Evolutionary conservation across 768 basidiomycete species (phyloP).

Genomic region (Boletus sp.): DNA sequence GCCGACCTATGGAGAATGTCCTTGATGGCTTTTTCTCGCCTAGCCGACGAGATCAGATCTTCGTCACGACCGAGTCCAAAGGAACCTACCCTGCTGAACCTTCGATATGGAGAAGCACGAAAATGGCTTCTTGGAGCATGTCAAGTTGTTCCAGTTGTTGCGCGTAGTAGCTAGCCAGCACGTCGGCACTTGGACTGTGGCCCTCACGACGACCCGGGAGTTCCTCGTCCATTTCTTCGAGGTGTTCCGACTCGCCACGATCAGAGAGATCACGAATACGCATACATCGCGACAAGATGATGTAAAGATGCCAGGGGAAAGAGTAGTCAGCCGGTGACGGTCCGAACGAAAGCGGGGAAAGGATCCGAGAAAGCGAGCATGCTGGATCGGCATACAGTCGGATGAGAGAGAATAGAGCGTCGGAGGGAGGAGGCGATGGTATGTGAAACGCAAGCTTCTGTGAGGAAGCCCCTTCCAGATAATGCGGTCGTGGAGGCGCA

Average conservation of each 20-base stretch:
- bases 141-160: constrained; percentile 79
- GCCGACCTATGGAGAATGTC: constrained; percentile 74
- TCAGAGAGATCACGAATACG: constrained; percentile 86
- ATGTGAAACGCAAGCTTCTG: constrained; percentile 39
- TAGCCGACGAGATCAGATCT: constrained; percentile 32
- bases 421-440: constrained; percentile 45
- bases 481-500: constrained; percentile 59
- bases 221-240: constrained; percentile 36
- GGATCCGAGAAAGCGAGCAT: constrained; percentile 62
- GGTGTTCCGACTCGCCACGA: constrained; percentile 48
- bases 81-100: constrained; percentile 65
- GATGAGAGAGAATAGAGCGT: constrained; percentile 81
- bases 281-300: constrained; percentile 80
- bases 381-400: constrained; percentile 71
- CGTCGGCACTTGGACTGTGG: constrained; percentile 80
- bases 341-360: constrained; percentile 71
- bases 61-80: background rate
- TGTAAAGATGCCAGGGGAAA: constrained; percentile 90
- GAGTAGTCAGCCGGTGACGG: constrained; percentile 77
- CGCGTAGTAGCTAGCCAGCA: constrained; percentile 81
- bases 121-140: constrained; percentile 80
- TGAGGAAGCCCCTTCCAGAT: constrained; percentile 35
- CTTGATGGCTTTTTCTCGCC: constrained; percentile 79
- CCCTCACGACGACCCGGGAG: constrained; percentile 59
- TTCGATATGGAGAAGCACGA: constrained; percentile 88